phyloP scores from a whole-genome alignment of 495 filamentous ascomycete genomes.

The Aspergillus nanangensis region DNA sequence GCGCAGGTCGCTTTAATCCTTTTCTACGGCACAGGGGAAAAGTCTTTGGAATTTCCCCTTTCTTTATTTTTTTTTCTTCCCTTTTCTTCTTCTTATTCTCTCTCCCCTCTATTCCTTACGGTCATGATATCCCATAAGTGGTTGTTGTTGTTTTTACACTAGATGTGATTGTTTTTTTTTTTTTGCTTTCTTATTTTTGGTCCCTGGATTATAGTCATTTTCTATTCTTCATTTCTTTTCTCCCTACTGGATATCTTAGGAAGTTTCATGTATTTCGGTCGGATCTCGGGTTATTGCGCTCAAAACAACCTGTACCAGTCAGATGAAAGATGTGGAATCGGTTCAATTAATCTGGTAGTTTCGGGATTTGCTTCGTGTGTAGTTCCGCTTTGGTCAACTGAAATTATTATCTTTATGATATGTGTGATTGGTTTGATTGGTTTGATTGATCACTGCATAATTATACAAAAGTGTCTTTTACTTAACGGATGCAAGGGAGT shows the following conservation, averaged over 20 bases:
- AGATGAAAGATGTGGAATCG: background rate
- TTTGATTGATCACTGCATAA: too few relatives aligned
- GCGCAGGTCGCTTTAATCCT: slow-evolving; percentile 18
- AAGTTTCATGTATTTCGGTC: background rate
- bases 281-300: slow-evolving; percentile 1
- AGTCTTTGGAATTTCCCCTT: too few relatives aligned
- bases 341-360: background rate
- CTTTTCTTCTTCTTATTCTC: slow-evolving; percentile 3
- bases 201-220: too few relatives aligned
- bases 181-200: slow-evolving; percentile 4
- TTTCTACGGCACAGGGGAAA: background rate
- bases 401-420: background rate
- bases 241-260: background rate
- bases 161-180: slow-evolving; percentile 11
- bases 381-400: background rate
- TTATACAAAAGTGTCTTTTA: too few relatives aligned
- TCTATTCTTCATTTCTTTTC: slow-evolving; percentile 5
- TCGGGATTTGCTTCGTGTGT: background rate
- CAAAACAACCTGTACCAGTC: slow-evolving; percentile 10
- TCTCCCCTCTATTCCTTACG: slow-evolving; percentile 6
- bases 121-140: slow-evolving; percentile 19
- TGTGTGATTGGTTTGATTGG: too few relatives aligned
- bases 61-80: background rate
- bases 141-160: slow-evolving; percentile 5
- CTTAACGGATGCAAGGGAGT: too few relatives aligned